Percentiles rank a stretch among this genome's conserved stretches.
Conservation (phyloP, 495 filamentous ascomycete genomes). For the Talaromyces borbonicus region DNA sequence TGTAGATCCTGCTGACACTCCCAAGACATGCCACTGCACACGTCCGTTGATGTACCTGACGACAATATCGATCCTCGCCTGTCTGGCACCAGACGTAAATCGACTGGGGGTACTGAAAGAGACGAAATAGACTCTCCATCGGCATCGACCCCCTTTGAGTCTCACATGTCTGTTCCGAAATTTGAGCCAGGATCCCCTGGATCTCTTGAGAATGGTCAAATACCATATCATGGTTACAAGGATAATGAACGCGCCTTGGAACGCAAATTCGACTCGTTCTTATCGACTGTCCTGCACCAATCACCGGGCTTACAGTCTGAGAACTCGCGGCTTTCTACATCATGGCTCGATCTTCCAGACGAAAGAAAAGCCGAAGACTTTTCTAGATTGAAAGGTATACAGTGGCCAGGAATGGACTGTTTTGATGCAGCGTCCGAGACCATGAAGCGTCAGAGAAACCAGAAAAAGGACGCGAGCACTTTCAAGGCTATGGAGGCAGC, state of each 20-base stretch:
- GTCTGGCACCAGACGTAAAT: slow-evolving; percentile 7
- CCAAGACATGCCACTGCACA: not conserved
- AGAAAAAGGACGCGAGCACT: slow-evolving; percentile 68
- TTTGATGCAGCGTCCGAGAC: slow-evolving; percentile 77
- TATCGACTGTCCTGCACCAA: not conserved
- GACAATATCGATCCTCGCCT: slow-evolving; percentile 27
- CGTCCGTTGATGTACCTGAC: not conserved
- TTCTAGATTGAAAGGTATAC: slow-evolving; percentile 57
- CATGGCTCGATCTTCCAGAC: slow-evolving; percentile 6
- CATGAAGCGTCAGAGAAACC: slow-evolving; percentile 73
- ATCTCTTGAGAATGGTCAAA: not conserved
- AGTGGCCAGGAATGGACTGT: slow-evolving; percentile 77
- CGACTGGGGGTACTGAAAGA: slow-evolving; percentile 7
- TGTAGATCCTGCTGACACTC: not conserved
- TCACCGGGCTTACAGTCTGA: not conserved
- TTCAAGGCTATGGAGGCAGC: slow-evolving; percentile 59
- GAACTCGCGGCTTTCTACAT: slow-evolving; percentile 1
- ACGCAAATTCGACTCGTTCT: not conserved
- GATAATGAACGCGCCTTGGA: not conserved
- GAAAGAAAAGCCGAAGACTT: slow-evolving; percentile 32
- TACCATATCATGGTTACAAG: not conserved
- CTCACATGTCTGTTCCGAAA: not conserved
- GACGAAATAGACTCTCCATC: not conserved
- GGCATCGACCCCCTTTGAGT: too few relatives aligned
- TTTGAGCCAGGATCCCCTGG: not conserved